These are phyloP conservation scores for Cutaneotrichosporon sp. DNA, from an alignment of 1,284 basidiomycete genomes.

Conservation along the genomic window DNA sequence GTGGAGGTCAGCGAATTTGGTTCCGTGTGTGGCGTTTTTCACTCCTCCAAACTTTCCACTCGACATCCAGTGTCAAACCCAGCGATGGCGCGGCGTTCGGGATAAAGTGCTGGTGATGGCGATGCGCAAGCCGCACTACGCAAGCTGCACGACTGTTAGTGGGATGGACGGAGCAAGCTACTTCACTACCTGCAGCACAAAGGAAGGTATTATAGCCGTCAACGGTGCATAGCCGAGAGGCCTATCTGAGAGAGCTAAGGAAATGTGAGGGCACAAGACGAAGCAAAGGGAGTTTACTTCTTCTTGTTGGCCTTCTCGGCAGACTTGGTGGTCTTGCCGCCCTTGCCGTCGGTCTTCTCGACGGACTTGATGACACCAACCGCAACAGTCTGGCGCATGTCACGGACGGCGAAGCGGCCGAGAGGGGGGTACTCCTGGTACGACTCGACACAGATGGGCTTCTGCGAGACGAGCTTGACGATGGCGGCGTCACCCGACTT, in stretches of 20 bases:
- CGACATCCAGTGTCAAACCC: too few species aligned
- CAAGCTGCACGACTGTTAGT: too few species aligned
- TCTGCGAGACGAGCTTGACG: slow-evolving; percentile 86
- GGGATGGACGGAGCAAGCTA: too few species aligned
- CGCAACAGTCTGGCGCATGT: slow-evolving; percentile 97
- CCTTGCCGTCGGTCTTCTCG: slow-evolving; percentile 85
- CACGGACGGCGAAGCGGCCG: slow-evolving; percentile 88
- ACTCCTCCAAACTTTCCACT: too few species aligned
- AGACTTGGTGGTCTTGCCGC: slow-evolving; percentile 47
- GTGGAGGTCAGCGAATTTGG: too few species aligned
- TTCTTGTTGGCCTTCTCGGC: slow-evolving; percentile 10
- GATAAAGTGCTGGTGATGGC: too few species aligned
- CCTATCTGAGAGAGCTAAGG: not conserved
- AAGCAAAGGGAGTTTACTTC: slow-evolving; percentile 8
- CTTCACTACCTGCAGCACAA: too few species aligned
- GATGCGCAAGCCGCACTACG: too few species aligned
- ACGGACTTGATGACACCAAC: slow-evolving; percentile 95
- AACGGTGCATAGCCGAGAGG: not conserved
- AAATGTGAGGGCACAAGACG: not conserved
- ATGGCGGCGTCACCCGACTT: slow-evolving; percentile 89
- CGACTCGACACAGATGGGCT: slow-evolving; percentile 78
- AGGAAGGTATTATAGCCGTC: not conserved
- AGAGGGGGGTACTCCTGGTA: slow-evolving; percentile 99
- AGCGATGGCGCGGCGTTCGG: too few species aligned
- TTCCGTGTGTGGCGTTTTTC: too few species aligned